Percentiles rank a stretch among this genome's conserved stretches.
These are phyloP conservation scores for Castanea sativa DNA, from an alignment of 306 rosid genomes.

Conservation along the genomic window DNA sequence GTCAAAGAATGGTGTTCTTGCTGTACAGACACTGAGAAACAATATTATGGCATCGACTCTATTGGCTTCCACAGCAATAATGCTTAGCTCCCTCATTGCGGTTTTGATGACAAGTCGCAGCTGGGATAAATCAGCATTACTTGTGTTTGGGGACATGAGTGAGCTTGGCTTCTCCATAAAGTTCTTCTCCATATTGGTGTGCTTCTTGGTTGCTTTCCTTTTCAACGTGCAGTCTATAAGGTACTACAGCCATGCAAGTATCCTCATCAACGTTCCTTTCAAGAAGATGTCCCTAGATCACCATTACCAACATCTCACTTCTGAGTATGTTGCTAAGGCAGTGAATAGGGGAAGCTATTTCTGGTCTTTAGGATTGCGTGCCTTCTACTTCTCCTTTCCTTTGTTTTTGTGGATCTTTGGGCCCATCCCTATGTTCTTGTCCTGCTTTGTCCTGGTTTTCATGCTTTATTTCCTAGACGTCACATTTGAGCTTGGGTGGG, in stretches of 20 bases:
- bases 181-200: constrained; percentile 66
- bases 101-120: constrained; percentile 52
- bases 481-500: constrained; percentile 47
- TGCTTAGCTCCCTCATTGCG: constrained; percentile 77
- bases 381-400: constrained; percentile 87
- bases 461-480: constrained; percentile 70
- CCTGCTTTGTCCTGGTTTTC: constrained; percentile 49
- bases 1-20: constrained; percentile 68
- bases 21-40: constrained; percentile 83
- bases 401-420: constrained; percentile 88
- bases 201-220: constrained; percentile 68
- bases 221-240: constrained; percentile 84
- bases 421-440: constrained; percentile 67
- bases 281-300: constrained; percentile 39
- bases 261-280: constrained; percentile 78
- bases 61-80: constrained; percentile 84
- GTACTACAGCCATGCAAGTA: constrained; percentile 80
- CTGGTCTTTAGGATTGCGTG: constrained; percentile 83
- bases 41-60: constrained; percentile 95
- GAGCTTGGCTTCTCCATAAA: constrained; percentile 47
- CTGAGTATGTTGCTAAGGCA: constrained; percentile 62
- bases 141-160: constrained; percentile 49
- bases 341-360: constrained; percentile 82
- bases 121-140: not conserved
- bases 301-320: constrained; percentile 37